Evolutionary conservation across 176 grass and related monocot species (phyloP).

Genomic region (Paspalum notatum): DNA sequence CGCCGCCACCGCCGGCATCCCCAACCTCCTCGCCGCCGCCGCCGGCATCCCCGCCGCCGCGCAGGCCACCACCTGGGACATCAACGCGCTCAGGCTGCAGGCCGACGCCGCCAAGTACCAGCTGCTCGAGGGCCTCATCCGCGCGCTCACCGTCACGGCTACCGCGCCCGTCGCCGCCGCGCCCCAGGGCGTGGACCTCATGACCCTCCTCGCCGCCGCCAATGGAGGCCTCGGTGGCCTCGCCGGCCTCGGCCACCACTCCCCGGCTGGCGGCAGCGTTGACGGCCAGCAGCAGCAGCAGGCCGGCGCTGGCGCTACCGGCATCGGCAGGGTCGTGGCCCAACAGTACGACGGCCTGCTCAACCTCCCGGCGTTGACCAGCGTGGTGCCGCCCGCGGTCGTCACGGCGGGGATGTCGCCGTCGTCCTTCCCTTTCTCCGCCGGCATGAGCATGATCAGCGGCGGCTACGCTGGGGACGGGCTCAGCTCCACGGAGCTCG

Average conservation of each 20-base stretch:
- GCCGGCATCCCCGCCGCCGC: not conserved
- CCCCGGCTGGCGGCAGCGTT: not conserved
- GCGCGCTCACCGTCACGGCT: slow-evolving; percentile 47
- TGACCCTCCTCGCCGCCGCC: slow-evolving; percentile 52
- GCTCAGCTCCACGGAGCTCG: slow-evolving; percentile 47
- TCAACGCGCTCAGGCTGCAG: slow-evolving; percentile 62
- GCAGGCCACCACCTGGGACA: slow-evolving; percentile 35
- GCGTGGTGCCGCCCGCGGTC: not conserved
- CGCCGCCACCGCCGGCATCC: slow-evolving; percentile 4
- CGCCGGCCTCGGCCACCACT: not conserved
- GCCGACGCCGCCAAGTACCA: slow-evolving; percentile 64
- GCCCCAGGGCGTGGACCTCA: slow-evolving; percentile 35
- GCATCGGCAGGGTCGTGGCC: not conserved
- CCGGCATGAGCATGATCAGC: not conserved
- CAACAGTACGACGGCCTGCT: slow-evolving; percentile 55
- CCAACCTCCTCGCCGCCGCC: slow-evolving; percentile 45
- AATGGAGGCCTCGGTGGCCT: not conserved
- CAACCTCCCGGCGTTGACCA: slow-evolving; percentile 44
- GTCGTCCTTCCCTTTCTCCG: not conserved
- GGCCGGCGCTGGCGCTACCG: not conserved
- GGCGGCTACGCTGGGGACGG: slow-evolving; percentile 9
- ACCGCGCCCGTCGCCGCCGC: slow-evolving; percentile 30
- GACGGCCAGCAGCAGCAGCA: not conserved
- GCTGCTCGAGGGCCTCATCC: slow-evolving; percentile 65
- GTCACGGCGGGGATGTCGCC: not conserved